phyloP scores from a whole-genome alignment of 2,329 filamentous ascomycete genomes.

The Xylaria hypoxylon region DNA sequence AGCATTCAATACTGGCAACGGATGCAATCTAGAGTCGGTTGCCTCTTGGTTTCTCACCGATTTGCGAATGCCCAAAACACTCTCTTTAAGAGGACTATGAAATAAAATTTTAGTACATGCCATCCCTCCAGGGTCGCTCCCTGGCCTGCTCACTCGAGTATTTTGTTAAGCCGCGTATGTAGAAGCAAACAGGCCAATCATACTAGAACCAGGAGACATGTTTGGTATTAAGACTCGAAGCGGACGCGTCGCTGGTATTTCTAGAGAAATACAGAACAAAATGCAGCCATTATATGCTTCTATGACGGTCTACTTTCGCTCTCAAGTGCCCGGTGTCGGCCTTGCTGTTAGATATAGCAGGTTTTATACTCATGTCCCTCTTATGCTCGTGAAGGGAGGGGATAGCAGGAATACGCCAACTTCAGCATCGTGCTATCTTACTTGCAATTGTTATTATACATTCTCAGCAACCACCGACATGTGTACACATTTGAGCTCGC shows the following conservation, averaged over 20 bases:
- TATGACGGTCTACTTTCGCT: neutral
- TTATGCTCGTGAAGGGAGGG: neutral
- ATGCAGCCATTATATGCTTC: neutral
- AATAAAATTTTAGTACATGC: neutral
- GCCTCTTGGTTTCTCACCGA: neutral
- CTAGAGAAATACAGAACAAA: neutral
- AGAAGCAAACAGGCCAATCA: neutral
- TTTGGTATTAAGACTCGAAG: constrained; percentile 1
- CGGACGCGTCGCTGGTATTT: neutral
- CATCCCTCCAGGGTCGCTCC: neutral
- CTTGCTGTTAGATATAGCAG: neutral
- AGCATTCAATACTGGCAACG: neutral
- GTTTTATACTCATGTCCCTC: neutral
- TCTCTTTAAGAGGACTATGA: neutral
- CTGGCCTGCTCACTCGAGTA: neutral
- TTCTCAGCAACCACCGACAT: neutral
- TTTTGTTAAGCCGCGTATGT: neutral
- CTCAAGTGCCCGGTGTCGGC: neutral
- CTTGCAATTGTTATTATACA: too few species aligned
- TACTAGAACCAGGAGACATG: constrained; percentile 9
- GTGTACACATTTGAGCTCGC: neutral
- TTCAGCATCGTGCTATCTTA: too few species aligned
- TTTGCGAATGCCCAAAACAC: neutral
- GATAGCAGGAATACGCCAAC: too few species aligned
- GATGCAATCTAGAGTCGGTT: neutral